phyloP scores from a whole-genome alignment of 257 asterid species.

The Solanum medicagineum region DNA sequence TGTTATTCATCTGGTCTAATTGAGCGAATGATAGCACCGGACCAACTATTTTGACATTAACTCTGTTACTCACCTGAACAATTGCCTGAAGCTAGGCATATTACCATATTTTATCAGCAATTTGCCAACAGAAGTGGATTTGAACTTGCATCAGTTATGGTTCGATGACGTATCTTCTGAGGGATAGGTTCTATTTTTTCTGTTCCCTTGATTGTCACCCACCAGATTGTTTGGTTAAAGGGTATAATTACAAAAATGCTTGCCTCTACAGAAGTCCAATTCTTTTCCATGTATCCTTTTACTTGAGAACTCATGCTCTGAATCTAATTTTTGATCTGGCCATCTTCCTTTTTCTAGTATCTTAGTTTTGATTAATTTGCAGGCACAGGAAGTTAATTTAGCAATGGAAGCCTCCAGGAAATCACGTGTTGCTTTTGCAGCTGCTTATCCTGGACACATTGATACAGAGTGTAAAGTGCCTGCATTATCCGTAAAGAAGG shows the following conservation, averaged over 20 bases:
- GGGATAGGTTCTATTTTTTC: not conserved
- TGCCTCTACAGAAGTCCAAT: not conserved
- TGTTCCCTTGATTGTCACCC: not conserved
- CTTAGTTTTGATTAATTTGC: slow-evolving; percentile 6
- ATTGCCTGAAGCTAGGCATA: not conserved
- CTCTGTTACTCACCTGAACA: not conserved
- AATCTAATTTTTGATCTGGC: not conserved
- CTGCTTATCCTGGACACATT: slow-evolving; percentile 51
- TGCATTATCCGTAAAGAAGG: slow-evolving; percentile 51
- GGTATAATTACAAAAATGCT: not conserved
- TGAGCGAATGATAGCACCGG: not conserved
- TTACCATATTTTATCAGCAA: not conserved
- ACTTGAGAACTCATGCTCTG: not conserved
- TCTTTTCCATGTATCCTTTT: not conserved
- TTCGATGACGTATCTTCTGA: not conserved
- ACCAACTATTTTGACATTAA: not conserved
- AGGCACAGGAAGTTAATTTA: slow-evolving; percentile 75
- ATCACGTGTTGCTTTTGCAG: slow-evolving; percentile 60
- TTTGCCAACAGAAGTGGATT: not conserved
- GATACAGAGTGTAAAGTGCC: slow-evolving; percentile 51
- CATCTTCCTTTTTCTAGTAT: not conserved
- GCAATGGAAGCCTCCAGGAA: slow-evolving; percentile 98
- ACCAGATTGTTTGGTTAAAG: not conserved
- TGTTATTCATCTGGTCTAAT: not conserved
- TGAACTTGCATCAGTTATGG: not conserved